A percentile compares a stretch with the other conserved stretches of the same genome.
phyloP scores from a whole-genome alignment of 2,329 filamentous ascomycete species.

The Colletotrichum sublineola region DNA sequence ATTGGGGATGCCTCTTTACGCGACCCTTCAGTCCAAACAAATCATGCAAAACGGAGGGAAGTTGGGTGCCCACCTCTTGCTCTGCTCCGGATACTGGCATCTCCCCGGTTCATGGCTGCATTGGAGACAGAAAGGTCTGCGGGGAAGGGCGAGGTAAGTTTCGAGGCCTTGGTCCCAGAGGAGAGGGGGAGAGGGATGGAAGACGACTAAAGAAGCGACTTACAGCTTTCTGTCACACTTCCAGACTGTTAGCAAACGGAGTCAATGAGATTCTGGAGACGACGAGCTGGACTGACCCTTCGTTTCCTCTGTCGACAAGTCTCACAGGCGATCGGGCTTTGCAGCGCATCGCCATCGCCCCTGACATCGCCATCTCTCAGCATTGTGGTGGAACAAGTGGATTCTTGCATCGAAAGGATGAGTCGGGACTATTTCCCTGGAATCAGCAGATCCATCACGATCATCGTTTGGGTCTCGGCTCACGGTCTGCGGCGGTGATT shows the following conservation, averaged over 20 bases:
- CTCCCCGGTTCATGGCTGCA: slow-evolving; percentile 48
- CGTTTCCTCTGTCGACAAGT: slow-evolving; percentile 52
- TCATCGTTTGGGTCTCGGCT: slow-evolving; percentile 11
- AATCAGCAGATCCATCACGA: not conserved
- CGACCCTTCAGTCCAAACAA: not conserved
- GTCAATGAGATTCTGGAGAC: slow-evolving; percentile 2
- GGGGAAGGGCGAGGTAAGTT: not conserved
- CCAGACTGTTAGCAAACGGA: not conserved
- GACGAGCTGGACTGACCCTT: slow-evolving; percentile 44
- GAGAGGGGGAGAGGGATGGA: not conserved
- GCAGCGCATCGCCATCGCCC: slow-evolving; percentile 8
- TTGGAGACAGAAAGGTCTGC: slow-evolving; percentile 49
- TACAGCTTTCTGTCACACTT: slow-evolving; percentile 41
- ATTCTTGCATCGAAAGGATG: not conserved
- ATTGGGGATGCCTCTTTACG: slow-evolving; percentile 51
- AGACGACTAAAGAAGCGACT: not conserved
- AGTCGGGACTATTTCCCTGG: too few species aligned
- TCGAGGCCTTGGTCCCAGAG: slow-evolving; percentile 29
- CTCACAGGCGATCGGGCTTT: slow-evolving; percentile 52
- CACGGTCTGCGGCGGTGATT: slow-evolving; percentile 27
- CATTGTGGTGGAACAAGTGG: not conserved
- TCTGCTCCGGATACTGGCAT: slow-evolving; percentile 53
- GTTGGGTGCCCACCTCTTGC: slow-evolving; percentile 46
- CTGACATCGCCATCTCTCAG: slow-evolving; percentile 16
- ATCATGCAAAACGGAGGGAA: not conserved